Evolutionary conservation across 371 early-diverging fungal genomes (phyloP), one percentile per base, ranked within the genome.

Genomic region (Funneliformis caledonium): DNA sequence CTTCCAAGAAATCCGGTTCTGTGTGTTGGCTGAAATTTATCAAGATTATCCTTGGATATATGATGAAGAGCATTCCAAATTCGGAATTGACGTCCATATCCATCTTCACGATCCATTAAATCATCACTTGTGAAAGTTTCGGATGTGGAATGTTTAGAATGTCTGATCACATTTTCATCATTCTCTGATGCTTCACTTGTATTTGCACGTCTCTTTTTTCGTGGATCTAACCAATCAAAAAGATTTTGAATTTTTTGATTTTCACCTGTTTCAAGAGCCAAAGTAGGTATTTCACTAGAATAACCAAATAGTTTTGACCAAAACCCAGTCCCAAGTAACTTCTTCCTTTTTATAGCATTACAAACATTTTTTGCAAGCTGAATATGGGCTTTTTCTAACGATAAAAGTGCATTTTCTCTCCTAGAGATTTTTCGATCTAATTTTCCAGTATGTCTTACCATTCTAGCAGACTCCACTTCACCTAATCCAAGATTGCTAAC

Each of bases 401-500:
- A 76, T 62, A 76, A 73, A 1, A 88, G 81, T 2, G 82, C 83
- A 14, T 83, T 82, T 37, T 84, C 84, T 19, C 88, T 82, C 74
- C 86, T 83, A 43, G 83, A 81, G 12, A 88, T 74, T 75, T 80
- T 70, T 47, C 85, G 75, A 78, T 85, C 82, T 68, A 88, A 48
- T 22, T 79, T 78, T 22, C 83, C 72, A 2, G 80, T 82, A 31
- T 80, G 78, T 59, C 86, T 81, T 0, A 90, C 84, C 1, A 88
- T 68, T 22, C 82, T 85, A 6, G 88, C 85, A 9, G 84, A 79
- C 9, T 86, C 85, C 0, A 89, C 87, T 8, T 79, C 50, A 0
- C 88, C 91, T 3, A 87, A 70, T 26, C 89, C 86, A 3, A 85
- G 80, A 19, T 56, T 75, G 9, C 81, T 82, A 75, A 89, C 85